Evolutionary conservation across 345 rosid genomes (phyloP), one percentile per base, ranked within the genome.

Genomic region (Boechera retrofracta): DNA sequence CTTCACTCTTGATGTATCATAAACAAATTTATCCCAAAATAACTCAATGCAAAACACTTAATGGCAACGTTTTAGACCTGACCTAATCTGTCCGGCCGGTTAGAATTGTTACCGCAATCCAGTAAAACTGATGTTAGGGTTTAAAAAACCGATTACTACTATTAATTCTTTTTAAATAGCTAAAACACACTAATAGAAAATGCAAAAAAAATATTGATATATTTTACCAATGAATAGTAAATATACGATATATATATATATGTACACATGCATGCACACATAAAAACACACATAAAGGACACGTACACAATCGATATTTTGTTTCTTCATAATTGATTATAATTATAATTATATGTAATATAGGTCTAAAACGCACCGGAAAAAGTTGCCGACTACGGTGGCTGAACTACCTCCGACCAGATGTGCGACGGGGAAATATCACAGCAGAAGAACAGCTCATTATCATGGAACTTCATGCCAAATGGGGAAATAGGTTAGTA

Each of bases 351-450:
- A 7, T 8, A 41, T 41, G 51, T 12, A 35, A 42, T 7, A 52
- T 38, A 92, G 98, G 98, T n/a, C 71, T 90, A 51, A 90, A 86
- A 74, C 93, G 97, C 67, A 92, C 96, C 39, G 98, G 98, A 57
- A 92, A 92, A 77, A 92, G 98, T 71, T 92, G 96, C 74, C 85
- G 97, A 67, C 96, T 92, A 39, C 87, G 97, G 35, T 92, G 98
- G 98, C 78, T 92, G 74, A 92, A 92, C 82, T 92, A 92, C 69
- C 86, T 90, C 58, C 87, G 94, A 5, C 94, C 98, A 0, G 92
- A 90, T 51, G 89, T 92, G 8, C 86, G 93, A 36, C 71, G 98
- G 76, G 98, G 98, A 57, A 92, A 92, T 53, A 92, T 92, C 45
- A 87, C 96, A 2, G 82, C 86, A 1, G 96, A 92, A 39, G 98